phyloP scores from a whole-genome alignment of 371 early-diverging fungal genomes.

The Syncephalastrum racemosum region DNA sequence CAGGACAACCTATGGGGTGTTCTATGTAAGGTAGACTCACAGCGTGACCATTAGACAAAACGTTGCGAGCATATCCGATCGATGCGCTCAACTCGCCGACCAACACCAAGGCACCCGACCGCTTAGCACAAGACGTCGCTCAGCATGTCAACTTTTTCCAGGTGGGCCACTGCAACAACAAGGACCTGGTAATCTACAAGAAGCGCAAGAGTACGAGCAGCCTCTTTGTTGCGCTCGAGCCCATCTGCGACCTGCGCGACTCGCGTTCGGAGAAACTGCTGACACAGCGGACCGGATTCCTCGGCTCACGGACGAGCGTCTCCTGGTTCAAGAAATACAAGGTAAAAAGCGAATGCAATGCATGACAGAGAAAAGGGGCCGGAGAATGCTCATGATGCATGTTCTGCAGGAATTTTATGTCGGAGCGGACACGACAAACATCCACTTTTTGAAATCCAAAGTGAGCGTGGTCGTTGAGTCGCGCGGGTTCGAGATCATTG shows the following conservation, averaged over 20 bases:
- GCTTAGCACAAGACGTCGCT: conserved; percentile 57
- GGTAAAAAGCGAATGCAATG: conserved; percentile 12
- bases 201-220: conserved; percentile 50
- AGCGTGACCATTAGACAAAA: conserved; percentile 51
- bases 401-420: conserved; percentile 75
- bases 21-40: no score
- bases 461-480: conserved; percentile 77
- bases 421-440: conserved; percentile 72
- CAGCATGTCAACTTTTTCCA: conserved; percentile 76
- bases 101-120: conserved; percentile 37
- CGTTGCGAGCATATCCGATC: conserved; percentile 64
- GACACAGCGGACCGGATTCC: conserved; percentile 36
- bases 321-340: conserved; percentile 46
- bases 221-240: conserved; percentile 42
- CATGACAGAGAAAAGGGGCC: no score
- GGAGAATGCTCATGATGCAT: background rate
- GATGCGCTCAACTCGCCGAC: conserved; percentile 51
- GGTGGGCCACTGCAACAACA: conserved; percentile 65
- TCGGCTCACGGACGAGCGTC: conserved; percentile 39
- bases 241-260: conserved; percentile 43
- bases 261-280: conserved; percentile 35
- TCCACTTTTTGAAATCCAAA: conserved; percentile 75
- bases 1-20: no score
- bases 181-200: conserved; percentile 62
- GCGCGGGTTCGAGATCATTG: conserved; percentile 85